Evolutionary conservation across 805 yeast genomes (phyloP), one percentile per base, ranked within the genome.

Genomic region (Jamesozyma hellenica): DNA sequence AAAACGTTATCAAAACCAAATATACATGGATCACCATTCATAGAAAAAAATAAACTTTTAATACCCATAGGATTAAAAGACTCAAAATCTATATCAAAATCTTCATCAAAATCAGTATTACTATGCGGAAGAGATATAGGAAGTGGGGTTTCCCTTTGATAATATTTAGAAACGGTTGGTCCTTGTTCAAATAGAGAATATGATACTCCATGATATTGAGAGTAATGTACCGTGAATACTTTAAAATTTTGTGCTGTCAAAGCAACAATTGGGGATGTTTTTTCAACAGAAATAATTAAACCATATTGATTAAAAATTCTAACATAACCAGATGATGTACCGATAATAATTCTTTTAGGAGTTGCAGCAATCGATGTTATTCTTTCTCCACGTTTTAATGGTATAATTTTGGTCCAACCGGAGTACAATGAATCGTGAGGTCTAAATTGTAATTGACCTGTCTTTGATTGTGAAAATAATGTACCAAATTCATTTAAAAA

Each of bases 21-120:
- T 6, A 88, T 58, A 46, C 92, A 82, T 1, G 98, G 98, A 58
- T 90, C 96, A 16, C 95, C 95, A 51, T 74, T 79, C 34, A 79
- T 79, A 32, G 85, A 81, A 66, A 90, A 92, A 53, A 92, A 87
- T n/a, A 84, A 57, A 2, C 88, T 80, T 46, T 74, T 75, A 13
- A 59, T 46, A 26, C 47, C 82, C 59, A 46, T 32, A 17, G 64
- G 59, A 36, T 47, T 58, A 44, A 37, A 55, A 38, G 19, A 38
- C 2, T 48, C 36, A 35, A 55, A 58, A 12, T 49, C 44, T 7
- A 45, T 45, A 64, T 50, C 41, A 66, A 61, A 51, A 64, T 70
- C 53, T 1, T 49, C 52, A 5, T 45, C 43, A 1, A 46, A 35
- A 17, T 35, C 30, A 3, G 34, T 32, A 19, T 50, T 34, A 34